Percentiles rank a stretch among this genome's conserved stretches.
Conservation (phyloP, 495 filamentous ascomycete species). For the Chaetomium tenue region DNA sequence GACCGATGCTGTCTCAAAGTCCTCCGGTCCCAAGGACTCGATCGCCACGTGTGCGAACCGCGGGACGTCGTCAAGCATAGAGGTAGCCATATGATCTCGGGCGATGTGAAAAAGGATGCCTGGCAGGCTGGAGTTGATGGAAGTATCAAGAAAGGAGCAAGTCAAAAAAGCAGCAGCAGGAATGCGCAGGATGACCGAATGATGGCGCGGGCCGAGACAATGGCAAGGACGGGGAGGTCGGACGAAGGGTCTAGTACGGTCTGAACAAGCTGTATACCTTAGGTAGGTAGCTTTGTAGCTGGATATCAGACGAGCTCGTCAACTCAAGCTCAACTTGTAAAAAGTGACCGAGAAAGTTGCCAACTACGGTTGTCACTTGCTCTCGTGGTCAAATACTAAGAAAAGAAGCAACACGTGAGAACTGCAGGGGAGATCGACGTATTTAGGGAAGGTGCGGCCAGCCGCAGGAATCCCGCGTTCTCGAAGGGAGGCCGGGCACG, state of each 20-base stretch:
- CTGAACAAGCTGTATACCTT: not conserved
- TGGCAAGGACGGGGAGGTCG: constrained; percentile 2
- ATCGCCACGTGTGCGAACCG: constrained; percentile 30
- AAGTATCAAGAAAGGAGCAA: constrained; percentile 1
- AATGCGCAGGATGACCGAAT: constrained; percentile 14
- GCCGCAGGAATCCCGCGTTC: not conserved
- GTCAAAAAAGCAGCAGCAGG: constrained; percentile 11
- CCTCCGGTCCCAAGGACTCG: constrained; percentile 41
- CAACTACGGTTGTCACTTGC: not conserved
- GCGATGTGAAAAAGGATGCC: not conserved
- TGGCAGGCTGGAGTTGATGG: not conserved
- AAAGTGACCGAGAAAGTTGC: not conserved
- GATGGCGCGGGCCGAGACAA: constrained; percentile 1
- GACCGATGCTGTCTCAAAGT: constrained; percentile 55
- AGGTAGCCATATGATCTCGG: constrained; percentile 23
- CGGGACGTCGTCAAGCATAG: constrained; percentile 35
- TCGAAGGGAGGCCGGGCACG: constrained; percentile 4
- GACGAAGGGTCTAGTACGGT: constrained; percentile 1
- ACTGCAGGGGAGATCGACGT: constrained; percentile 13
- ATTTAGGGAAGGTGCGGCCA: constrained; percentile 7
- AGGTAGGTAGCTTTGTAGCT: not conserved
- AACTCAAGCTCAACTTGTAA: not conserved
- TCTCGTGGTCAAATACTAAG: constrained; percentile 11
- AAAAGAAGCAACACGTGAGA: constrained; percentile 7
- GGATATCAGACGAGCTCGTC: not conserved